Percentiles rank a stretch among this genome's conserved stretches.
These are phyloP conservation scores for Tricholoma sp. DNA, from an alignment of 768 basidiomycete species.

Conservation along the genomic window DNA sequence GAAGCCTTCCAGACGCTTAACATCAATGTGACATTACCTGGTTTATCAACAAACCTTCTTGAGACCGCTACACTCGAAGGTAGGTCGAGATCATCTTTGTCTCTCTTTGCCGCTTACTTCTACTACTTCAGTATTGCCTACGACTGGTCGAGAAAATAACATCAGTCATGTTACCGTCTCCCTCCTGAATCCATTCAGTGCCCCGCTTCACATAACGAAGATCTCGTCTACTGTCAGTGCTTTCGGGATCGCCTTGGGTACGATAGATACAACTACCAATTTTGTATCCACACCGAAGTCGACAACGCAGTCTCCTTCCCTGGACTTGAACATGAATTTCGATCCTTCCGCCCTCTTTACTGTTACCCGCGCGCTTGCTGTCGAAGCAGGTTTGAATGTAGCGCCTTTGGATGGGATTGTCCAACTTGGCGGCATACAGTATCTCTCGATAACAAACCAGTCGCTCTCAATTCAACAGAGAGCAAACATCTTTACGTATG, in stretches of 20 bases:
- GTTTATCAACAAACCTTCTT: constrained; percentile 52
- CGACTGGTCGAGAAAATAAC: constrained; percentile 58
- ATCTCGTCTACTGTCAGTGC: constrained; percentile 58
- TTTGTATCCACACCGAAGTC: constrained; percentile 51
- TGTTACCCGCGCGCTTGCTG: constrained; percentile 60
- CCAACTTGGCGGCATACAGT: constrained; percentile 58
- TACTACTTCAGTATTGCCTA: constrained; percentile 44
- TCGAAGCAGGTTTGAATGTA: constrained; percentile 56
- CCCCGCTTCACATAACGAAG: constrained; percentile 50
- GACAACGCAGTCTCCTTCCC: constrained; percentile 49
- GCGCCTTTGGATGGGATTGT: constrained; percentile 65
- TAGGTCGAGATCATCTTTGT: constrained; percentile 27
- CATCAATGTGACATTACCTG: constrained; percentile 54
- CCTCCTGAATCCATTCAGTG: constrained; percentile 65
- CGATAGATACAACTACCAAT: constrained; percentile 46
- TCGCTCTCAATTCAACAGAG: constrained; percentile 27
- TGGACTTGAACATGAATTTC: constrained; percentile 63
- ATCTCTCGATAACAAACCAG: constrained; percentile 37
- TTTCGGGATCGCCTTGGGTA: constrained; percentile 58
- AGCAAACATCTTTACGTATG: constrained; percentile 51
- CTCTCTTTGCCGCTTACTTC: not conserved
- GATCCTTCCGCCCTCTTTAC: constrained; percentile 68
- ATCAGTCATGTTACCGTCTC: constrained; percentile 60
- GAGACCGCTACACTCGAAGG: constrained; percentile 51
- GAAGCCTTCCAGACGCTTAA: constrained; percentile 59